Evolutionary conservation across 805 yeast species (phyloP).

Genomic region (Schwanniomyces sp.): DNA sequence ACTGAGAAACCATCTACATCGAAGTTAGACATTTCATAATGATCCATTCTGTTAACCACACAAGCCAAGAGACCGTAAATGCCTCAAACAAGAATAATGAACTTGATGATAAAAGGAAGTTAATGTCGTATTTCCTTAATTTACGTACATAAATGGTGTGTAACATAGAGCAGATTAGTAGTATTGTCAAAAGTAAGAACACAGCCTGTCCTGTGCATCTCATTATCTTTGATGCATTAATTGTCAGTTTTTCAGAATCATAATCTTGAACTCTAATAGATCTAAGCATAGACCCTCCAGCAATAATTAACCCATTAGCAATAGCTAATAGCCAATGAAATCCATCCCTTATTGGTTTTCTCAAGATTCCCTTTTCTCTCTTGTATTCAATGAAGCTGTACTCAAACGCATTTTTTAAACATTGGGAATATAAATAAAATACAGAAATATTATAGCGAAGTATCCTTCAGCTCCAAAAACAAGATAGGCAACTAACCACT

Average conservation of each 20-base stretch:
- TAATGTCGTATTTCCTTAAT: conserved; percentile 16
- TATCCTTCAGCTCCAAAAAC: conserved; percentile 41
- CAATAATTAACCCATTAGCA: conserved; percentile 31
- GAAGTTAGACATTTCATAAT: conserved; percentile 29
- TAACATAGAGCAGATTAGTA: conserved; percentile 18
- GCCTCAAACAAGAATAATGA: conserved; percentile 37
- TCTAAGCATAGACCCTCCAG: conserved; percentile 31
- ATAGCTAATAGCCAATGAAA: conserved; percentile 28
- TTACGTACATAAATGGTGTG: conserved; percentile 17
- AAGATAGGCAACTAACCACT: conserved; percentile 39
- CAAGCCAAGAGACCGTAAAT: conserved; percentile 35
- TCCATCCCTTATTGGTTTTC: not conserved
- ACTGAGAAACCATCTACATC: conserved; percentile 17
- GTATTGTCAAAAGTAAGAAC: conserved; percentile 22
- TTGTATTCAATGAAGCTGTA: conserved; percentile 18
- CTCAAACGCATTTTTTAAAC: conserved; percentile 23
- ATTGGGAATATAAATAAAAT: conserved; percentile 24
- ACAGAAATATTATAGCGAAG: conserved; percentile 30
- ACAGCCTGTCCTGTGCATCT: conserved; percentile 34
- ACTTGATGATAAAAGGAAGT: conserved; percentile 19
- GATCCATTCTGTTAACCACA: conserved; percentile 30
- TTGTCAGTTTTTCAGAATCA: conserved; percentile 6
- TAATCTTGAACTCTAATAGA: conserved; percentile 17
- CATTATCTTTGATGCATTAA: conserved; percentile 21
- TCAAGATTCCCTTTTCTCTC: not conserved